Evolutionary conservation across 495 filamentous ascomycete species (phyloP), one percentile per base, ranked within the genome.

Genomic region (Hypoxylon lenormandii): DNA sequence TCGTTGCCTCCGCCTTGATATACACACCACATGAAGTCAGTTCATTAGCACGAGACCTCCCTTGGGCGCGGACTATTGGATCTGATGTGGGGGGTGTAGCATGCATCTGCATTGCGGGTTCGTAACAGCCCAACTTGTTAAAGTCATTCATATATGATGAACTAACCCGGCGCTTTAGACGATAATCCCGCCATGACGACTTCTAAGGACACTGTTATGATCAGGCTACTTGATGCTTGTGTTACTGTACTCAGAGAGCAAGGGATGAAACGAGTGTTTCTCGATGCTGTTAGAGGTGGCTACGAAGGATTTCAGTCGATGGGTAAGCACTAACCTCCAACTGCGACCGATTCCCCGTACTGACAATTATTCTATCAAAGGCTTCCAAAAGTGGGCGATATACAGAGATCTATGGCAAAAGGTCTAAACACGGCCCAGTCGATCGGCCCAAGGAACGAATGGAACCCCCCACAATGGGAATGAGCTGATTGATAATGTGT

Each of bases 31-130:
- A 77, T 23, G 81, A 80, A 38, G 85, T 81, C 21, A 86, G 84
- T 60, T 80, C 80, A 13, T 80, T 83, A 21, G 80, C 81, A 8
- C 81, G 80, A 23, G 86, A 89, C 72, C 76, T 89, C 26, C 87
- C 87, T 6, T 89, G 87, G 87, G 83, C 84, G 15, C 74, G 77
- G 53, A 80, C 77, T 57, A 83, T 88, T 64, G 83, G 80, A 16
- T 78, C 79, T 33, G 81, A 86, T 62, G 80, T 87, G 51, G 87
- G 87, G 15, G 87, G 87, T 16, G 80, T 88, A 26, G 85, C 86
- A 28, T 89, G 87, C 66, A 78, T 89, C 38, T 87, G 86, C 72
- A 83, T 88, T 64, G 75, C 75, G 70, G 82, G 86, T 79, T 67
- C 37, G 70, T 72, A 16, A 47, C 26, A 43, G 13, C 28, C 22